These are phyloP conservation scores for Streptanthus diversifolius DNA, from an alignment of 345 rosid genomes.

Conservation along the genomic window DNA sequence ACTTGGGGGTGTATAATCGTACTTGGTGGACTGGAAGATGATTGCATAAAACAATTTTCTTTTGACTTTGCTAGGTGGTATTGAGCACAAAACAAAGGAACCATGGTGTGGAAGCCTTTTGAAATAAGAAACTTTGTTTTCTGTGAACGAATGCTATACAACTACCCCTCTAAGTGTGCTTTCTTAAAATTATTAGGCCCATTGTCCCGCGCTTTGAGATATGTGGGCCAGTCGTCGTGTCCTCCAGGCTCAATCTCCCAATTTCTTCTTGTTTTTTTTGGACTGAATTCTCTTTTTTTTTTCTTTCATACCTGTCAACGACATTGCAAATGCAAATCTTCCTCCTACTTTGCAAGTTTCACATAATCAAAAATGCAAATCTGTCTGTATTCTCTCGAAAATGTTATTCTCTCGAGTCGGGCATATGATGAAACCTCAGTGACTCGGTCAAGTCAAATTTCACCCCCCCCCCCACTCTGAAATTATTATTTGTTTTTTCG, in stretches of 20 bases:
- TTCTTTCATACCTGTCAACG: background rate
- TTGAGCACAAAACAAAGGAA: constrained; percentile 33
- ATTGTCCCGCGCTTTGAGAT: background rate
- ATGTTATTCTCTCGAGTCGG: no score
- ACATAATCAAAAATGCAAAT: background rate
- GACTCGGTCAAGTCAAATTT: background rate
- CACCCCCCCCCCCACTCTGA: background rate
- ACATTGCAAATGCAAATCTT: background rate
- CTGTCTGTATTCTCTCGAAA: background rate
- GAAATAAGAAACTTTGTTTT: background rate
- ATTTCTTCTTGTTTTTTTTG: background rate
- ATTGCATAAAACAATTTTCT: constrained; percentile 13
- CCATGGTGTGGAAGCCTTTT: background rate
- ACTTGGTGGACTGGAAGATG: constrained; percentile 18
- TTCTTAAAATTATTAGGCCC: background rate
- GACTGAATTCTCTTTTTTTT: background rate
- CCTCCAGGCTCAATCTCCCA: background rate
- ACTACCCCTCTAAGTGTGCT: background rate
- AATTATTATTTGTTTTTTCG: background rate
- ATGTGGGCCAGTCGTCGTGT: background rate
- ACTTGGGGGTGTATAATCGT: no score
- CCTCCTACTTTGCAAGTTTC: background rate
- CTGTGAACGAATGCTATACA: background rate
- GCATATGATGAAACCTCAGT: no score
- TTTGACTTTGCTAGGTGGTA: constrained; percentile 40